Evolutionary conservation across 1,284 basidiomycete species (phyloP), one percentile per base, ranked within the genome.

Genomic region (Melanopsichium pennsylvanicum): DNA sequence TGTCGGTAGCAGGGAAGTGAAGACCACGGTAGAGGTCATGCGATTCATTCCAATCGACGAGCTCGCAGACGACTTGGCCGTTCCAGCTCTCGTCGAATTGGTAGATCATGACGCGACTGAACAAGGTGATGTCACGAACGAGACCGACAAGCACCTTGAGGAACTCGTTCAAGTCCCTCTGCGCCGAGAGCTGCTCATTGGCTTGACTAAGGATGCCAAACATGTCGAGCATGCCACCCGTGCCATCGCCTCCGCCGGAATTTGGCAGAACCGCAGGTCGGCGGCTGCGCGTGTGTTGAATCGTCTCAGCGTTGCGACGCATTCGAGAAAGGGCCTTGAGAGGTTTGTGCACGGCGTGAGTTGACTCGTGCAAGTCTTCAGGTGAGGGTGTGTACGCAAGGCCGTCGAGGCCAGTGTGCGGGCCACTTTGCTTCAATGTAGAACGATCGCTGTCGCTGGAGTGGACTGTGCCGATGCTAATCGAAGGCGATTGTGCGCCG

Each of bases 31-130:
- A 93, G 33, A 93, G 82, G 79, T 93, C 90, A 69, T 88, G 88
- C 7, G 90, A 90, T 76, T 87, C 86, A 51, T 85, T 86, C 89
- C 89, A 91, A 76, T 93, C 91, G 18, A 92, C 88, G 12, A 93
- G 83, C 81, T 93, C 91, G 11, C 90, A 87, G 0, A 92, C 89
- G 37, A 91, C 90, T 76, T 91, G 87, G 13, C 85, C 85, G 63
- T 86, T 86, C 81, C 81, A 85, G 16, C 80, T 64, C 70, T 89
- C 88, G 78, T 90, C 88, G 74, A 90, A 90, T 81, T 92, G 90
- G 78, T 93, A 93, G n/a, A 92, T 85, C 81, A 94, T 84, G n/a
- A 92, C 90, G 9, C 91, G 86, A 25, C 72, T 71, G 55, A 77
- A 77, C 34, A 54, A 43, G 7, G 74, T 72, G 56, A 93, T 78